These are phyloP conservation scores for Pythium monospermum DNA, from an alignment of 352 stramenopile genomes.

Conservation along the genomic window DNA sequence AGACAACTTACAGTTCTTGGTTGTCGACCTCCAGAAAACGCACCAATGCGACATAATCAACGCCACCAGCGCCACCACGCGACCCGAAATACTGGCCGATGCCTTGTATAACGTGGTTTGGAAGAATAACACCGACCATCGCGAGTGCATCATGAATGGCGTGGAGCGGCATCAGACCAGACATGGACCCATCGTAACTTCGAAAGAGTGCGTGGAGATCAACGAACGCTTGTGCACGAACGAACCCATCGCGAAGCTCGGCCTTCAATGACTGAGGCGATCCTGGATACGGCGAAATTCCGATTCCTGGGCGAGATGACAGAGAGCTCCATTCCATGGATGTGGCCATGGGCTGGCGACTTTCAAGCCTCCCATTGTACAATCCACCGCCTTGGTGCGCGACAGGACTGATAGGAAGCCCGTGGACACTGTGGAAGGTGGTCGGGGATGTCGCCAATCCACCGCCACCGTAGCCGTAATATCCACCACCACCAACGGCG, in stretches of 20 bases:
- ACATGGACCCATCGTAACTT: constrained; percentile 36
- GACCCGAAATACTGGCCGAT: constrained; percentile 42
- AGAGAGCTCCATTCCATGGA: constrained; percentile 13
- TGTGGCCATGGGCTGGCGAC: not conserved
- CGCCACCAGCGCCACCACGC: constrained; percentile 21
- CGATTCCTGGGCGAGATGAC: not conserved
- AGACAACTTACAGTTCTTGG: constrained; percentile 40
- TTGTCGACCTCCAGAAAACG: constrained; percentile 45
- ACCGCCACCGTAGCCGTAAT: constrained; percentile 8
- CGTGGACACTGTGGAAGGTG: constrained; percentile 5
- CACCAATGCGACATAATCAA: constrained; percentile 50
- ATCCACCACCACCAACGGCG: not conserved
- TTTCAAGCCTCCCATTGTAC: not conserved
- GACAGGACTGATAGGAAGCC: constrained; percentile 17
- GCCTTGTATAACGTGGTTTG: constrained; percentile 24
- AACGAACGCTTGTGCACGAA: constrained; percentile 36
- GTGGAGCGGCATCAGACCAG: constrained; percentile 31
- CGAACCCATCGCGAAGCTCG: constrained; percentile 43
- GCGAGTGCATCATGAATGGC: constrained; percentile 43
- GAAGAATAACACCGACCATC: constrained; percentile 39
- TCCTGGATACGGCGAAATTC: not conserved
- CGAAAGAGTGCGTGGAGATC: constrained; percentile 47
- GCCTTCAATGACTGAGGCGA: constrained; percentile 24
- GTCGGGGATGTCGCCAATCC: constrained; percentile 27
- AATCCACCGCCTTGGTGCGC: constrained; percentile 3